Evolutionary conservation across 2,329 filamentous ascomycete species (phyloP).

Genomic region (Colletotrichum gloeosporioides): DNA sequence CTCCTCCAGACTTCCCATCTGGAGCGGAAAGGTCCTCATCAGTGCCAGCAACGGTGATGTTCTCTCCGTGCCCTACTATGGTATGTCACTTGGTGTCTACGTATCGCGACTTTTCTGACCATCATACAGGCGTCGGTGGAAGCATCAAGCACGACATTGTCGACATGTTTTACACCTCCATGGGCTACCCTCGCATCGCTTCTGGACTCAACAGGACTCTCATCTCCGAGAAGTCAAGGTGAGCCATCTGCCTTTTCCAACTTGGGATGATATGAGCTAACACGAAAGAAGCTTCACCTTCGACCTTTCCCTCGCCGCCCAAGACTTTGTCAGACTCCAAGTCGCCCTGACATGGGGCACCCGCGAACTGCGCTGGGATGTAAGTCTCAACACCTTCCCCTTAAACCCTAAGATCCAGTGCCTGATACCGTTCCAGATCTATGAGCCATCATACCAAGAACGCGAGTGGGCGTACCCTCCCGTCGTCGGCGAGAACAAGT

Average conservation of each 20-base stretch:
- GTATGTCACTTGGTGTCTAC: not conserved
- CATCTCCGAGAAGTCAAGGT: slow-evolving; percentile 11
- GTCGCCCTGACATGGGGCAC: slow-evolving; percentile 28
- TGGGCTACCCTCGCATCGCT: slow-evolving; percentile 3
- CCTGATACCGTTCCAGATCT: slow-evolving; percentile 35
- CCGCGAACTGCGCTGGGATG: slow-evolving; percentile 32
- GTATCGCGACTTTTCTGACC: accelerated
- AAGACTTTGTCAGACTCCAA: slow-evolving; percentile 31
- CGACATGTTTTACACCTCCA: slow-evolving; percentile 6
- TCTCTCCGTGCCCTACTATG: slow-evolving; percentile 37
- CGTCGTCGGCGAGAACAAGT: slow-evolving; percentile 39
- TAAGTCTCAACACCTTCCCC: not conserved
- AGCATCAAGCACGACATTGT: slow-evolving; percentile 13
- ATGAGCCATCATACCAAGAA: slow-evolving; percentile 41
- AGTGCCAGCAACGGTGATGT: slow-evolving; percentile 35
- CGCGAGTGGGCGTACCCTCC: slow-evolving; percentile 48
- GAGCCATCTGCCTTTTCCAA: no score
- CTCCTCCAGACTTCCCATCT: slow-evolving; percentile 33
- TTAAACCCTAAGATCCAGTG: accelerated
- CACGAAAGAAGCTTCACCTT: slow-evolving; percentile 21
- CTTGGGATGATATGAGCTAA: not conserved
- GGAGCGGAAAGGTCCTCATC: slow-evolving; percentile 38
- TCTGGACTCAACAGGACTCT: slow-evolving; percentile 4
- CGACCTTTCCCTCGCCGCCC: slow-evolving; percentile 24
- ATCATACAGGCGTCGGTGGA: not conserved